Conservation (phyloP, 495 filamentous ascomycete species). For the Glutinoglossum americanum region DNA sequence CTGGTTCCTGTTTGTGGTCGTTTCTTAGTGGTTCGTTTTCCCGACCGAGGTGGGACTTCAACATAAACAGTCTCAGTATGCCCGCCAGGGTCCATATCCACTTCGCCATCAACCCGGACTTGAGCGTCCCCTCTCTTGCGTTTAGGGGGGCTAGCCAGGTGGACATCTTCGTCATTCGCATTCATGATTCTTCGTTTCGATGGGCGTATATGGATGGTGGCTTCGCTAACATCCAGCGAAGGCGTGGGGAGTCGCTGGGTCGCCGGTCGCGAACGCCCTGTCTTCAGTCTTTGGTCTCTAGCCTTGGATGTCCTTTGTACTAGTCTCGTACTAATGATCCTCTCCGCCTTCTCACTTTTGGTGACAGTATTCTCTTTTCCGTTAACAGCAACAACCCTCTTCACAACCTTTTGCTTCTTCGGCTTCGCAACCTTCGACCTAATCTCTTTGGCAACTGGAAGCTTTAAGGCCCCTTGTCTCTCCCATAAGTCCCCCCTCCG, state of each 20-base stretch:
- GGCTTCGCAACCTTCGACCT: neutral
- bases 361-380: neutral
- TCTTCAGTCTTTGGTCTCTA: neutral
- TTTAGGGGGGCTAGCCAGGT: neutral
- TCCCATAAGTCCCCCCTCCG: conserved; percentile 35
- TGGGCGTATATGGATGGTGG: neutral
- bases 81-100: neutral
- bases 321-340: neutral
- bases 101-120: neutral
- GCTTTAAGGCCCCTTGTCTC: conserved; percentile 17
- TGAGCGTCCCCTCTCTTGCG: neutral
- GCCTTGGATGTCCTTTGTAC: neutral
- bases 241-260: neutral
- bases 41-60: neutral
- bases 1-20: neutral
- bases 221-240: neutral
- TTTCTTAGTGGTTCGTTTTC: neutral
- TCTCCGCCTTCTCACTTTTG: neutral
- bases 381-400: neutral
- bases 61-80: neutral
- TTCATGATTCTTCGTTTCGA: neutral
- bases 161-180: neutral
- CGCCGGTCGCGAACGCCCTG: neutral
- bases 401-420: neutral
- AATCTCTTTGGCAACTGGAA: neutral